Evolutionary conservation across 2,329 filamentous ascomycete genomes (phyloP).

Genomic region (Xylaria sp.): DNA sequence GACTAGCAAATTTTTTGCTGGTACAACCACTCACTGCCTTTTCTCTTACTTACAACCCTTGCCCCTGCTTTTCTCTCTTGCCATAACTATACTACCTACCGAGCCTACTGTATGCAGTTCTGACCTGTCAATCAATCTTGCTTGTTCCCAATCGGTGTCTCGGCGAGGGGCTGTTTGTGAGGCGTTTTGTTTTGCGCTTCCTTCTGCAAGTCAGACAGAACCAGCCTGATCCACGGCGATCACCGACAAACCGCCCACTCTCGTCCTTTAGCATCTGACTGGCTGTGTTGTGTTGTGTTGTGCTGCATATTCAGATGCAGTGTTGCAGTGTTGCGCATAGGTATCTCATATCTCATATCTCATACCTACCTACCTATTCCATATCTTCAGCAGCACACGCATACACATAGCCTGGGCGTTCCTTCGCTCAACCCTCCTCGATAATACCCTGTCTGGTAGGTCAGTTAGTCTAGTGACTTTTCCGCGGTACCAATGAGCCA

Average conservation of each 20-base stretch:
- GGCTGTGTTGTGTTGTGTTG: background rate
- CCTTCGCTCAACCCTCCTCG: background rate
- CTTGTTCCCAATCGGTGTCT: background rate
- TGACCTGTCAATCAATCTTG: conserved; percentile 5
- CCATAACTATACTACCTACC: background rate
- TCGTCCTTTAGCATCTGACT: conserved; percentile 19
- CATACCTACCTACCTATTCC: background rate
- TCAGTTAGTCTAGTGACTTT: background rate
- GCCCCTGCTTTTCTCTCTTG: conserved; percentile 18
- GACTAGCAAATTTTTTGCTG: conserved; percentile 8
- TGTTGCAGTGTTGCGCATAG: conserved; percentile 1
- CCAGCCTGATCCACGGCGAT: conserved; percentile 37
- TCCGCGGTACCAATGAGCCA: conserved; percentile 9
- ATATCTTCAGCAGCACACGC: background rate
- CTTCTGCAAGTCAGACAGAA: conserved; percentile 36
- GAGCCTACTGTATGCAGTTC: conserved; percentile 8
- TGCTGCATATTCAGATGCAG: conserved; percentile 5
- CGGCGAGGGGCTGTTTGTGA: conserved; percentile 25
- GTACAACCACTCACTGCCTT: background rate
- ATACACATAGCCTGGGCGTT: background rate
- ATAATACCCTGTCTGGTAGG: background rate
- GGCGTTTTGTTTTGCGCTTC: conserved; percentile 25
- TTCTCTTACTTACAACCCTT: conserved; percentile 5
- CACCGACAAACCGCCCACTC: conserved; percentile 34
- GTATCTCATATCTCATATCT: background rate